Evolutionary conservation across 176 grass and related monocot genomes (phyloP), one percentile per base, ranked within the genome.

Genomic region (Oryza brachyantha): DNA sequence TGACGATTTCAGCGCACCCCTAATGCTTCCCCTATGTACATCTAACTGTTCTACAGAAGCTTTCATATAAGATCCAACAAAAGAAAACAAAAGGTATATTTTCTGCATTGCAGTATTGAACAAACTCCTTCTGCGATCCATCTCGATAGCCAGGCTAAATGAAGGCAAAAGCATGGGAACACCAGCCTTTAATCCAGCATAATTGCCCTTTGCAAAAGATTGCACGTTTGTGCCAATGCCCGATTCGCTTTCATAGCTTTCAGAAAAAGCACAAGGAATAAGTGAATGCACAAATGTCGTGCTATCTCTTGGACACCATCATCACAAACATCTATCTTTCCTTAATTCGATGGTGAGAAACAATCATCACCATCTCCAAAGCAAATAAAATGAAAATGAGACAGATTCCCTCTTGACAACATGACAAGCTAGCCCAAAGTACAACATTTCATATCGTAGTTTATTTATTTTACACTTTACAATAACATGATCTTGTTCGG

Each of bases 211-310:
- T 48, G 74, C 29, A 79, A 82, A 86, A 76, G 61, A 74, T 29
- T 61, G 74, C 32, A 78, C 62, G 45, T 45, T 63, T 34, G 32
- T 79, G 7, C 35, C 22, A 79, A 65, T 50, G 69, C 68, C 29
- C 52, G 74, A 79, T 79, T 83, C 37, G 31, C 61, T 88, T 79
- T 67, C 60, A 43, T 38, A 78, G 68, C 80, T 79, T 79, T 79
- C 46, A 77, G 37, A 80, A 69, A 80, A 78, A 73, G 63, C 46
- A 79, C 10, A 80, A 2, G 2, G 25, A 75, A 79, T 61, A 84
- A 70, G 80, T 35, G 50, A 75, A 66, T 54, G 69, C 73, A 87
- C 37, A 38, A 39, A 65, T 52, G 31, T 65, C 45, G n/a, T 35
- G 68, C n/a, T 79, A 35, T 43, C 21, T 42, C 3, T 64, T 80